These are phyloP conservation scores for Sarocladiaceae sp. DNA, from an alignment of 2,329 filamentous ascomycete genomes.

Conservation along the genomic window DNA sequence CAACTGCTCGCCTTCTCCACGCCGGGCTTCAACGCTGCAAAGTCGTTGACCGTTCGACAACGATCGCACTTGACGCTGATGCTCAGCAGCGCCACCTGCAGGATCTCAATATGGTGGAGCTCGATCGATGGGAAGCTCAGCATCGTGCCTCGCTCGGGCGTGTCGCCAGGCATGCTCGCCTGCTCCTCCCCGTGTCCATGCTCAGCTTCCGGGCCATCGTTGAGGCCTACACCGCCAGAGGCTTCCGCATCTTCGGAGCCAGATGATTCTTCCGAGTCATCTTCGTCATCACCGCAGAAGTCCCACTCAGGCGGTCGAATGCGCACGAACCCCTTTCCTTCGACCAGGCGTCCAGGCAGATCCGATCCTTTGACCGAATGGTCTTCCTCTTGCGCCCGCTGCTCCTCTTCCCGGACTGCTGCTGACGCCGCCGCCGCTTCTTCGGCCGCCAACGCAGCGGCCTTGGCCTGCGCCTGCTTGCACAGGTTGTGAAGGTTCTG, in stretches of 20 bases:
- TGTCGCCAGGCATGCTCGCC: slow-evolving; percentile 17
- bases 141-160: slow-evolving; percentile 63
- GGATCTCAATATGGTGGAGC: slow-evolving; percentile 68
- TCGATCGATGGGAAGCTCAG: slow-evolving; percentile 74
- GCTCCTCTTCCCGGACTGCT: neutral
- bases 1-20: slow-evolving; percentile 46
- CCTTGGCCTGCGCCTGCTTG: slow-evolving; percentile 38
- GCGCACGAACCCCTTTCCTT: slow-evolving; percentile 59
- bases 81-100: slow-evolving; percentile 61
- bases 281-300: slow-evolving; percentile 32
- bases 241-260: slow-evolving; percentile 35
- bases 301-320: slow-evolving; percentile 73
- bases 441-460: slow-evolving; percentile 10
- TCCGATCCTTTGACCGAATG: slow-evolving; percentile 9
- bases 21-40: slow-evolving; percentile 57
- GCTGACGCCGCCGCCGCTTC: neutral
- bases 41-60: slow-evolving; percentile 67
- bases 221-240: slow-evolving; percentile 35
- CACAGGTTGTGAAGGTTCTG: slow-evolving; percentile 65
- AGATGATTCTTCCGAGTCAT: slow-evolving; percentile 37
- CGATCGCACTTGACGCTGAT: slow-evolving; percentile 72
- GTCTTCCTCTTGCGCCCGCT: slow-evolving; percentile 9
- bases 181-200: neutral
- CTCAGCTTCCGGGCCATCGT: slow-evolving; percentile 18
- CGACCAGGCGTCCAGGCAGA: slow-evolving; percentile 17